phyloP scores from a whole-genome alignment of 1,139 yeast genomes.

The Diutina ranongensis region DNA sequence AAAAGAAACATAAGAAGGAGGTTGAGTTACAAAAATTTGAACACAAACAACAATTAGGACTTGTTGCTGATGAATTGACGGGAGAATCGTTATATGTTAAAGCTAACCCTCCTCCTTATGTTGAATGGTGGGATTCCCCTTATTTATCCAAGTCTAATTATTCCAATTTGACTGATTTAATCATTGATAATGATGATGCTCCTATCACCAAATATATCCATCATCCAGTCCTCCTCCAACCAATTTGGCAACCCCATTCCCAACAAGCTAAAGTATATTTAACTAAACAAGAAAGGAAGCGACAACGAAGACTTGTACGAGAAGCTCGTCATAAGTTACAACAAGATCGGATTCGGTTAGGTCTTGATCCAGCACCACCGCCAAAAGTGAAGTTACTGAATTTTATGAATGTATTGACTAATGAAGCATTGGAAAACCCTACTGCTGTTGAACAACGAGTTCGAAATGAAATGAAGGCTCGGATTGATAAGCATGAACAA shows the following conservation, averaged over 20 bases:
- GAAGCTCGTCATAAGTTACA: conserved; percentile 52
- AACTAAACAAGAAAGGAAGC: conserved; percentile 68
- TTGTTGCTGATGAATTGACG: conserved; percentile 32
- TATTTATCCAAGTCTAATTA: conserved; percentile 20
- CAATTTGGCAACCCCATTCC: conserved; percentile 41
- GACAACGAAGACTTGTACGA: conserved; percentile 63
- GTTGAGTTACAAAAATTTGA: conserved; percentile 15
- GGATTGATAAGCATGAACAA: conserved; percentile 49
- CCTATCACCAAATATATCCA: conserved; percentile 57
- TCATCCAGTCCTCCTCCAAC: conserved; percentile 63
- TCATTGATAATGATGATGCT: conserved; percentile 28
- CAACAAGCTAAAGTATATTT: conserved; percentile 40
- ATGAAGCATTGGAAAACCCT: conserved; percentile 84
- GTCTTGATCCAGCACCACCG: conserved; percentile 79
- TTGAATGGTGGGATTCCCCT: conserved; percentile 81
- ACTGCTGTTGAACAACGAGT: conserved; percentile 75
- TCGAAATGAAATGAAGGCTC: conserved; percentile 50
- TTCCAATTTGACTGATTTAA: conserved; percentile 13
- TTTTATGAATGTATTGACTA: conserved; percentile 74
- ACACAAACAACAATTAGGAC: conserved; percentile 26
- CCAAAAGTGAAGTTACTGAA: conserved; percentile 81
- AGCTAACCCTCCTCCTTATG: conserved; percentile 38
- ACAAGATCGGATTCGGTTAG: conserved; percentile 70
- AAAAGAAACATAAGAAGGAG: conserved; percentile 22
- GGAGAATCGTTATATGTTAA: conserved; percentile 42